Conservation (phyloP, 306 rosid genomes). For the Coriaria nepalensis region DNA sequence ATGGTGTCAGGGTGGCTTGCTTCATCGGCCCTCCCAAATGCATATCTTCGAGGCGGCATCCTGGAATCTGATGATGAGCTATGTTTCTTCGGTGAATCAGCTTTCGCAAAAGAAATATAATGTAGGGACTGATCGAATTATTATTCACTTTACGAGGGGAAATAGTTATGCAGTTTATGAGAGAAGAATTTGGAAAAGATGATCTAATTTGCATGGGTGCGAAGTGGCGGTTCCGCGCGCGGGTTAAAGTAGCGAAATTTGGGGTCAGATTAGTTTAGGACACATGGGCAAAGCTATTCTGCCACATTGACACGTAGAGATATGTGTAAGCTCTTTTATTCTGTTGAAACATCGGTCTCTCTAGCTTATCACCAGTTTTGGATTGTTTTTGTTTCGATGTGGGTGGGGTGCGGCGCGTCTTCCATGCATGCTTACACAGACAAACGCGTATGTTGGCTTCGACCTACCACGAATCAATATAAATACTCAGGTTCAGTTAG, state of each 20-base stretch:
- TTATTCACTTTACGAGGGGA: not conserved
- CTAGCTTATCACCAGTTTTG: not conserved
- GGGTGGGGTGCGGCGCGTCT: not conserved
- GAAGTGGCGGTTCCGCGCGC: conserved; percentile 27
- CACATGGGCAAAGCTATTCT: conserved; percentile 34
- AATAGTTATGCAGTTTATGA: not conserved
- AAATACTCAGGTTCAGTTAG: too few species aligned
- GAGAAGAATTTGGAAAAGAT: not conserved
- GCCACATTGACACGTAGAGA: conserved; percentile 27
- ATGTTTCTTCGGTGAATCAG: too few species aligned
- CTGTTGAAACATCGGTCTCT: not conserved
- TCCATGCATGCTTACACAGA: too few species aligned
- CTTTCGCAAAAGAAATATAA: too few species aligned
- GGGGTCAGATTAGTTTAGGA: conserved; percentile 17
- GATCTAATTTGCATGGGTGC: conserved; percentile 43
- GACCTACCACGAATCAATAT: too few species aligned
- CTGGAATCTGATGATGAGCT: not conserved
- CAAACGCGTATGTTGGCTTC: too few species aligned
- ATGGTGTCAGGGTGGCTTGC: conserved; percentile 89
- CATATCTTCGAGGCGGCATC: conserved; percentile 66
- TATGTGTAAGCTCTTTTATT: conserved; percentile 23
- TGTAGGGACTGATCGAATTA: not conserved
- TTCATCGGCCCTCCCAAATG: conserved; percentile 72
- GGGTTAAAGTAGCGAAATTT: conserved; percentile 25
- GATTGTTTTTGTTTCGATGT: conserved; percentile 1